Base-by-base conservation (phyloP, 2,329 filamentous ascomycete species). In the Epichloe brachyelytri region DNA sequence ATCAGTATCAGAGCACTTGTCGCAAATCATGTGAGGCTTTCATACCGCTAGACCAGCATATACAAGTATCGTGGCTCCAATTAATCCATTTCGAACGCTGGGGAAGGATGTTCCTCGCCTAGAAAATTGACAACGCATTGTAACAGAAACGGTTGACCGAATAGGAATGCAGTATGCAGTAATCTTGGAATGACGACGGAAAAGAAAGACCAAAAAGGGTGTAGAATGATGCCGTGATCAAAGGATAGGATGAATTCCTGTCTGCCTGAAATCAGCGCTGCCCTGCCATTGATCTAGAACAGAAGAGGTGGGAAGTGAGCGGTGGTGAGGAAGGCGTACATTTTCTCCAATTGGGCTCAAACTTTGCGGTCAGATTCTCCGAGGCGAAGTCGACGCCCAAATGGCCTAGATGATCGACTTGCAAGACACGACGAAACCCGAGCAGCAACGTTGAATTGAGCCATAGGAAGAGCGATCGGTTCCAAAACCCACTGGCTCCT, bases 121-220 rank as follows among this genome's bases (percentile, higher is more conserved):
- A 65, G 52, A 45, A 63, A 62, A 4, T 56, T 43, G 3, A 70
- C 52, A 0, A 68, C 53, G 2, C 56, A 57, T 37, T 58, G 50
- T 43, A 72, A 60, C 26, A 72, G 57, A n/a, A 71, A 66, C 0
- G 70, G 70, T 52, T 72, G 70, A 11, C 61, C 60, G 51, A 71
- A 69, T 2, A 50, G 63, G 53, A 71, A 68, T 1, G 56, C 67
- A 2, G 54, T 55, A 7, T 58, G 43, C 11, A 55, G 57, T 7
- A 68, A 43, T 7, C 68, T 57, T 6, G 66, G 64, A 17, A 66
- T 22, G 19, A 65, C 50, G 30, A 53, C 52, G 5, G 51, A 39
- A 12, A 57, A 11, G 22, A 60, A 53, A 0, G 58, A 49, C 20
- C 45, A 48, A 7, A 52, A 41, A 54, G 56, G 3, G 53, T 50